Conservation (phyloP, 1,284 basidiomycete genomes). For the Sporisorium reilianum region DNA sequence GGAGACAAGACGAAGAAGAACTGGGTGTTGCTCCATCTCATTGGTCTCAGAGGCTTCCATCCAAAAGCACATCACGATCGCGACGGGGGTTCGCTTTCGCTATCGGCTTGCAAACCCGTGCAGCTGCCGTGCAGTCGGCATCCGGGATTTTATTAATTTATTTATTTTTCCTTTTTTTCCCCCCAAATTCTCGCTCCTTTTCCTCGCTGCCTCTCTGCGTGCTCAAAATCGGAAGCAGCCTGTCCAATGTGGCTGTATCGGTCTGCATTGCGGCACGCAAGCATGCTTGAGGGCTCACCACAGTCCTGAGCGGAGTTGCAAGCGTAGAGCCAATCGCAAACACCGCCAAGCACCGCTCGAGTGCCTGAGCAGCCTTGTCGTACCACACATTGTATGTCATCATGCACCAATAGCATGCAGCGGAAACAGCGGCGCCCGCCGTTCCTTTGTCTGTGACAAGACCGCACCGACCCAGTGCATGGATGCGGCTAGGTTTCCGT, state of each 20-base stretch:
- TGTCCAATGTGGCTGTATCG: too few species aligned
- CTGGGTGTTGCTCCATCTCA: not conserved
- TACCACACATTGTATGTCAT: not conserved
- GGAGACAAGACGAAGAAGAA: not conserved
- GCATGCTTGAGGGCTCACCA: too few species aligned
- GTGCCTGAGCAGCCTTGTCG: not conserved
- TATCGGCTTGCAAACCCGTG: constrained; percentile 12
- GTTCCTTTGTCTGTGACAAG: not conserved
- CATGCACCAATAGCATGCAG: not conserved
- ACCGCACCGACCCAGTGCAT: not conserved
- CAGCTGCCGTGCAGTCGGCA: constrained; percentile 6
- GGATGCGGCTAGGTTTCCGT: too few species aligned
- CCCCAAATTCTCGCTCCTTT: too few species aligned
- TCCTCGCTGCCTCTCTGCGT: too few species aligned
- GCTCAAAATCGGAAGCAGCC: too few species aligned
- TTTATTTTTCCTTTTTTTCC: not conserved
- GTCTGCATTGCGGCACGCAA: too few species aligned
- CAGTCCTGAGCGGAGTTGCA: not conserved
- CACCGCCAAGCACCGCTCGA: not conserved
- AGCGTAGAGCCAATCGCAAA: not conserved
- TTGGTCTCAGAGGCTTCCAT: not conserved
- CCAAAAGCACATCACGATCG: constrained; percentile 32
- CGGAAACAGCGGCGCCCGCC: not conserved
- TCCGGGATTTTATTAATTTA: constrained; percentile 7
- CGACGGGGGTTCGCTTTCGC: constrained; percentile 16